Conservation (phyloP, 106 monocot species). For the Dendrobium chrysotoxum region DNA sequence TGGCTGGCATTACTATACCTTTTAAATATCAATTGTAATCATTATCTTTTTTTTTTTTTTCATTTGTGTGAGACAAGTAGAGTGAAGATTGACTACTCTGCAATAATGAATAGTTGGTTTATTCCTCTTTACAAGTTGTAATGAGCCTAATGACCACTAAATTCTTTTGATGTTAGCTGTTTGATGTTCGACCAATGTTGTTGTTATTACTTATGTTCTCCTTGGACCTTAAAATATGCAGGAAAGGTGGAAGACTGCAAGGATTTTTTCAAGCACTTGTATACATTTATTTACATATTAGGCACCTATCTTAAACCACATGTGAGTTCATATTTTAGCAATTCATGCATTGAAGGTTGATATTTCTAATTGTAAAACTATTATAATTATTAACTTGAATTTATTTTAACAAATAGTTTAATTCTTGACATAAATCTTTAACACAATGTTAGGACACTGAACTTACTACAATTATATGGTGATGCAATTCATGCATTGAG, state of each 20-base stretch:
- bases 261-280: constrained; percentile 82
- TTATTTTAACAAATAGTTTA: neutral
- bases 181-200: neutral
- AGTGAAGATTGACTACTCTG: neutral
- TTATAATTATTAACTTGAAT: neutral
- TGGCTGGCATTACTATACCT: neutral
- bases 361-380: neutral
- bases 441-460: neutral
- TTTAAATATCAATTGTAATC: neutral
- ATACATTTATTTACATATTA: constrained; percentile 77
- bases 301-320: constrained; percentile 97
- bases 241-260: constrained; percentile 82
- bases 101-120: neutral
- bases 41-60: neutral
- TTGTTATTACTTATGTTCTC: neutral
- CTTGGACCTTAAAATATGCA: constrained; percentile 24
- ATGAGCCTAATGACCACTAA: neutral
- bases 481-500: neutral
- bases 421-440: neutral
- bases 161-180: neutral
- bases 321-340: constrained; percentile 41
- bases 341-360: neutral
- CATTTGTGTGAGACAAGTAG: too few relatives aligned
- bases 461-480: neutral
- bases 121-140: neutral